Percentiles rank a stretch among this genome's conserved stretches.
These are phyloP conservation scores for Fusarium subglutinans DNA, from an alignment of 2,329 filamentous ascomycete genomes.

Conservation along the genomic window DNA sequence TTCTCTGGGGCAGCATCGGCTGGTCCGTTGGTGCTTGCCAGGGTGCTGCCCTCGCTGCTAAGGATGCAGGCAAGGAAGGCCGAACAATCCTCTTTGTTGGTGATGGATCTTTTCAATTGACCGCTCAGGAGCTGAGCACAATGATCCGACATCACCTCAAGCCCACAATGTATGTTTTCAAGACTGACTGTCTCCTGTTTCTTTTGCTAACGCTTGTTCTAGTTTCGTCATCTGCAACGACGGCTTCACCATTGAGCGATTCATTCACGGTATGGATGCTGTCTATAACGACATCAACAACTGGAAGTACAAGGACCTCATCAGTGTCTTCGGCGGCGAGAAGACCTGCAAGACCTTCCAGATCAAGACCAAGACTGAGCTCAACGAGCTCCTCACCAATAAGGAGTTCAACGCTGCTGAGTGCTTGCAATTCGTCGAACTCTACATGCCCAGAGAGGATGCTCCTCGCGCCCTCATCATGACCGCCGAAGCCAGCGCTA, in stretches of 20 bases:
- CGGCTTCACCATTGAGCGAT: constrained; percentile 89
- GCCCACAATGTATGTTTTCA: constrained; percentile 74
- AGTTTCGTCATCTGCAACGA: constrained; percentile 87
- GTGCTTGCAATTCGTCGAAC: constrained; percentile 76
- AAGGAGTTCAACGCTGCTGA: constrained; percentile 67
- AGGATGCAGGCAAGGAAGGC: constrained; percentile 66
- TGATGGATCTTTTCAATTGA: constrained; percentile 87
- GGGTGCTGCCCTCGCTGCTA: constrained; percentile 77
- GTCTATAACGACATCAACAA: constrained; percentile 81
- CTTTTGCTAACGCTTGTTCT: constrained; percentile 31
- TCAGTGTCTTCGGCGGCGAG: constrained; percentile 73
- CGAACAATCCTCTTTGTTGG: constrained; percentile 88
- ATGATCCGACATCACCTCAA: constrained; percentile 80
- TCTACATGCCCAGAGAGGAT: constrained; percentile 83
- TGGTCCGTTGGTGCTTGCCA: constrained; percentile 68
- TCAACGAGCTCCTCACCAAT: constrained; percentile 72
- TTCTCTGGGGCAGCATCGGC: constrained; percentile 75
- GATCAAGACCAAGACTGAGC: constrained; percentile 74
- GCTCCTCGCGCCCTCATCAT: constrained; percentile 75
- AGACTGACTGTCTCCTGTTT: not conserved
- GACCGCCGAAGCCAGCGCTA: constrained; percentile 76
- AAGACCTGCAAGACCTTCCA: constrained; percentile 69
- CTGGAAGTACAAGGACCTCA: constrained; percentile 78
- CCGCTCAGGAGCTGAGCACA: constrained; percentile 83
- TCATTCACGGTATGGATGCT: constrained; percentile 84